A percentile compares a stretch with the other conserved stretches of the same genome.
Evolutionary conservation across 441 rosid species (phyloP).

Genomic region (Viola pubescens): DNA sequence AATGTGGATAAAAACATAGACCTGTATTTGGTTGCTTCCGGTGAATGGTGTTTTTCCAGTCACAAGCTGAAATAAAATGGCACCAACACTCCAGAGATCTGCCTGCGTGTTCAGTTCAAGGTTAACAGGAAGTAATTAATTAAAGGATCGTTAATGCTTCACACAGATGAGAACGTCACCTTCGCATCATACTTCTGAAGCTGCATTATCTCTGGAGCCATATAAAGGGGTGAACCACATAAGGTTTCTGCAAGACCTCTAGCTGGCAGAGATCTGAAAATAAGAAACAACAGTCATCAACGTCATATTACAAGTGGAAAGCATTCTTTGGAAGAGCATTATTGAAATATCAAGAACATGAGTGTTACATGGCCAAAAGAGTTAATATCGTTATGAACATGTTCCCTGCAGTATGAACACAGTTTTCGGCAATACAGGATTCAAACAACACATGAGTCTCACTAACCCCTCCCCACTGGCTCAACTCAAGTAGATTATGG

Average conservation of each 20-base stretch:
- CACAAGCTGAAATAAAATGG: conserved; percentile 89
- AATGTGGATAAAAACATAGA: conserved; percentile 15
- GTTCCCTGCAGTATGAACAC: too few relatives aligned
- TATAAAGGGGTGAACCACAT: conserved; percentile 98
- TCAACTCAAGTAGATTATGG: too few relatives aligned
- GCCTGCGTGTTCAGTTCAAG: conserved; percentile 59
- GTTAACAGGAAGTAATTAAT: conserved; percentile 25
- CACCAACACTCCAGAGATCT: conserved; percentile 99
- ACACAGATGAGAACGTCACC: conserved; percentile 38
- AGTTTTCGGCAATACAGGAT: too few relatives aligned
- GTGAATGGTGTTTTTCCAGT: conserved; percentile 91
- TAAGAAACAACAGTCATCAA: conserved; percentile 17
- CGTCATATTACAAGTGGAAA: not conserved
- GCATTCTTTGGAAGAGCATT: not conserved
- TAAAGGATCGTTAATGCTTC: not conserved
- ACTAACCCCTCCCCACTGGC: too few relatives aligned
- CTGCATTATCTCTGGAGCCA: conserved; percentile 99
- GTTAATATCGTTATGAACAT: too few relatives aligned
- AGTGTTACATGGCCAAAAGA: too few relatives aligned
- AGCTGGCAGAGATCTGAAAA: conserved; percentile 81
- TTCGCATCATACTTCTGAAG: conserved; percentile 95
- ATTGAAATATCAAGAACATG: not conserved
- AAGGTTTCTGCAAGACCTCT: conserved; percentile 95
- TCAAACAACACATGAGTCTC: too few relatives aligned
- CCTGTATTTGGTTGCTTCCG: conserved; percentile 88